Evolutionary conservation across 257 asterid genomes (phyloP), one percentile per base, ranked within the genome.

Genomic region (Coffea eugenioides): DNA sequence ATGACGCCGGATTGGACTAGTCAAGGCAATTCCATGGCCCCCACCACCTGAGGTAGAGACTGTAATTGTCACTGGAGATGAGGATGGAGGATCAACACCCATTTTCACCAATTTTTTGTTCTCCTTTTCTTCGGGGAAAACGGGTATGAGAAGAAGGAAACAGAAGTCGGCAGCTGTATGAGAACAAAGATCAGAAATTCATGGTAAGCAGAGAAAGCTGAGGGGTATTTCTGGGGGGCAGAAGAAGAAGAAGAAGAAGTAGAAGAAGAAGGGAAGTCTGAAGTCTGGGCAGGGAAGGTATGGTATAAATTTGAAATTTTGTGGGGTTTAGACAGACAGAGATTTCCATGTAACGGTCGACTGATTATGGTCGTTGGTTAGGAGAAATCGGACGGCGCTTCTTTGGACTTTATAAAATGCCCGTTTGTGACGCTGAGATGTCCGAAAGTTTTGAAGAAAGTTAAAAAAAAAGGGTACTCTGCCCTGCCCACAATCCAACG

Each of bases 21-120:
- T 92, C 34, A 95, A 70, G 0, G 93, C 90, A 49, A 78, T 74
- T 76, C 89, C 88, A 6, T 91, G 91, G 13, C 87, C 85, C 0
- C 91, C 93, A 25, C 91, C 93, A 25, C 93, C 97, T 69, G 98
- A 88, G 80, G 97, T 85, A 1, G 97, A 91, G 62, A 94, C 92
- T 0, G 94, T 91, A 56, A 94, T 95, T 0, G 91, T 93, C 88
- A 91, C 97, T 70, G 97, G 97, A 34, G 99, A 92, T 3, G 97
- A 89, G 25, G 94, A 82, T 49, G 94, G 87, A 56, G 98, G 90
- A 73, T 93, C 89, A 34, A 83, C 78, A 23, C 86, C 87, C 92
- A 82, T 88, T 86, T 88, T 88, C 90, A 89, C 90, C 91, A 90
- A 88, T 80, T 81, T 85, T 84, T 54, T 10, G 18, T 27, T 61